These are phyloP conservation scores for Fusarium tuaranense DNA, from an alignment of 2,329 filamentous ascomycete genomes.

Conservation along the genomic window DNA sequence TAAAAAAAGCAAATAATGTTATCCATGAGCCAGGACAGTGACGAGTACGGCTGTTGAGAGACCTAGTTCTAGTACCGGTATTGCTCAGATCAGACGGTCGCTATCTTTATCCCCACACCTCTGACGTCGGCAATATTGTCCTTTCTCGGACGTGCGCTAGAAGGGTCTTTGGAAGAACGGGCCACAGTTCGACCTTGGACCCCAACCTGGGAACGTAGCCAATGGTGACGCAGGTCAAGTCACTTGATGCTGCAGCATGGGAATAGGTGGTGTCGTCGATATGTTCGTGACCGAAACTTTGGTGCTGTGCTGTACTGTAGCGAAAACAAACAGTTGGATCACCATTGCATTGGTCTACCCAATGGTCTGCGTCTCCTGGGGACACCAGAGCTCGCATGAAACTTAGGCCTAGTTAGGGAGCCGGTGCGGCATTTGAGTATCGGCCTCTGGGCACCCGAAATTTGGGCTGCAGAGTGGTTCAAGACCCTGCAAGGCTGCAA, in stretches of 20 bases:
- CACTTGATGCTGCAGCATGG: background rate
- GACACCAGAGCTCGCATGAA: background rate
- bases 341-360: background rate
- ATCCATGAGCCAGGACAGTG: slow-evolving; percentile 6
- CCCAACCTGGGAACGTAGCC: slow-evolving; percentile 9
- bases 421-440: slow-evolving; percentile 5
- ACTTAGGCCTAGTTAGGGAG: background rate
- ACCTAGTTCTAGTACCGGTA: background rate
- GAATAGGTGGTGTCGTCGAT: slow-evolving; percentile 7
- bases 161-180: slow-evolving; percentile 21
- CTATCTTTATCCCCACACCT: slow-evolving; percentile 34
- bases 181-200: background rate
- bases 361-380: background rate
- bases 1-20: slow-evolving; percentile 33
- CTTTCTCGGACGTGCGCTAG: slow-evolving; percentile 26
- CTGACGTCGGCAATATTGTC: slow-evolving; percentile 22
- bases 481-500: background rate
- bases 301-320: background rate
- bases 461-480: slow-evolving; percentile 2
- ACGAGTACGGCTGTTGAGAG: background rate
- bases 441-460: background rate
- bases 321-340: background rate
- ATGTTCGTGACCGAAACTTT: background rate
- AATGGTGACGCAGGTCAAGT: slow-evolving; percentile 11
- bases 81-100: slow-evolving; percentile 1